Evolutionary conservation across 2,329 filamentous ascomycete genomes (phyloP).

Genomic region (Alternaria gaisen): DNA sequence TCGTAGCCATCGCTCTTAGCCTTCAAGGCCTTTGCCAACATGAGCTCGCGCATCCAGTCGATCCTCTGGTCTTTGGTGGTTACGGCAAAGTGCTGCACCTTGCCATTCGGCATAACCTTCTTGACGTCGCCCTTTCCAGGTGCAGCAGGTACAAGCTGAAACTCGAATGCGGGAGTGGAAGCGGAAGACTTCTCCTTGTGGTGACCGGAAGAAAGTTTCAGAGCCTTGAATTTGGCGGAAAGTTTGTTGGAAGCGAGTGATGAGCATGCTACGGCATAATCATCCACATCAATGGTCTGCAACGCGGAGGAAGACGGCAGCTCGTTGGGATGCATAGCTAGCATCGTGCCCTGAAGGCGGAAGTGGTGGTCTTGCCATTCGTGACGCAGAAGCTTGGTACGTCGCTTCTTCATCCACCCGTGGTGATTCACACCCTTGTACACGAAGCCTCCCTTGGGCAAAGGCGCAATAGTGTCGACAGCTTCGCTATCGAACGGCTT

Average conservation of each 20-base stretch:
- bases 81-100: constrained; percentile 88
- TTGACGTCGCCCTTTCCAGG: constrained; percentile 52
- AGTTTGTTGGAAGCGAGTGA: constrained; percentile 82
- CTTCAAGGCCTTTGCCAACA: constrained; percentile 87
- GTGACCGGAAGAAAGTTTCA: constrained; percentile 64
- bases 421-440: constrained; percentile 71
- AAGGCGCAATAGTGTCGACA: constrained; percentile 35
- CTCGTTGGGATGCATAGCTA: constrained; percentile 72
- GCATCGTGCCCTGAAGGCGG: constrained; percentile 71
- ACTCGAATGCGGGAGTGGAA: constrained; percentile 72
- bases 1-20: constrained; percentile 86
- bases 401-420: constrained; percentile 94
- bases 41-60: constrained; percentile 95
- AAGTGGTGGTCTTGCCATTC: constrained; percentile 96
- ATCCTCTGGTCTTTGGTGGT: constrained; percentile 76
- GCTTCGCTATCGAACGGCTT: constrained; percentile 33
- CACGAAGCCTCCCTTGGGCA: constrained; percentile 48
- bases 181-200: constrained; percentile 66
- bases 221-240: constrained; percentile 83
- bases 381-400: constrained; percentile 85
- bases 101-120: constrained; percentile 61
- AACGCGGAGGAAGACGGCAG: constrained; percentile 69
- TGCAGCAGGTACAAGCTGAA: constrained; percentile 82
- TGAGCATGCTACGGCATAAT: constrained; percentile 88
- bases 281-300: constrained; percentile 85